Evolutionary conservation across 148 eudicot genomes (phyloP), one percentile per base, ranked within the genome.

Genomic region (Vaccinium corymbosum): DNA sequence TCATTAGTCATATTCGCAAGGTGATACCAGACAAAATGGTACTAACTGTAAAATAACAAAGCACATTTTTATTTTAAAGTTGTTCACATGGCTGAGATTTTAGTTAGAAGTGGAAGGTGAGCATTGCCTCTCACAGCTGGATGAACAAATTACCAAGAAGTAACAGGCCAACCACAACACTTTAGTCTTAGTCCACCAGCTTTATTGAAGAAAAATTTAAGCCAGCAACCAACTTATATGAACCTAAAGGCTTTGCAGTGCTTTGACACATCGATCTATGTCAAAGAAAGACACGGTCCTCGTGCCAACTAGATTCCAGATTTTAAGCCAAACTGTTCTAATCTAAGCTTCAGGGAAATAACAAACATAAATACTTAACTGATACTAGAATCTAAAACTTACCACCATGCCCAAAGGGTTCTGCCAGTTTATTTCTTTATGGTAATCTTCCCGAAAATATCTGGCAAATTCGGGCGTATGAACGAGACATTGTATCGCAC

Each of bases 401-500:
- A 97, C 99, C 87, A 92, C 94, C 97, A 93, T 93, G 89, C 99
- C 99, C 91, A 97, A 84, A 72, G 98, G 99, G 72, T 97, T 97
- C 86, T 92, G 92, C 90, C 92, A 84, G 84, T 97, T 97, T 87
- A 97, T 97, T 85, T 97, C 97, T 79, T 91, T 89, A 84, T 88
- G 94, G 84, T 93, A 97, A 93, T 97, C 99, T 84, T 90, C 97
- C 35, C 86, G 94, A 80, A 97, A 97, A 90, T 93, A 97, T 78
- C 85, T 89, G 59, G 99, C 93, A 81, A 97, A 93, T 87, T 97
- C 98, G 17, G 97, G 99, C n/a, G 99, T 97, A 85, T 97, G 99
- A 78, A 97, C 98, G 49, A 97, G 98, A 86, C 98, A 97, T 84
- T 97, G 99, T 86, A 97, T 94, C 17, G 98, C 98, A 86, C 98